Base-by-base conservation (phyloP, 768 basidiomycete species). In the Amanita rimosa region DNA sequence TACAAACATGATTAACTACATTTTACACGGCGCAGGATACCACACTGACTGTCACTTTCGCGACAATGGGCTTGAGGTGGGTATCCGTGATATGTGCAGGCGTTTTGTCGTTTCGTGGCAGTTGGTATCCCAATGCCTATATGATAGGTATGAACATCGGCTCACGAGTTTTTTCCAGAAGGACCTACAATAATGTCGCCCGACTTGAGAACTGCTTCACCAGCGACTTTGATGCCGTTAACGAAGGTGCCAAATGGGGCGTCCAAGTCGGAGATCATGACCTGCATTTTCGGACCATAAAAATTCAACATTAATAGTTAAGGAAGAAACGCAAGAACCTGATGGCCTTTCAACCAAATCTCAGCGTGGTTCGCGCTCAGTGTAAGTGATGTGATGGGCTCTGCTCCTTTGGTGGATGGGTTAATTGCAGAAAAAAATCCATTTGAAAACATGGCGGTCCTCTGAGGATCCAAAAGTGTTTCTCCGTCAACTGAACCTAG, bases 181-280 rank as follows among this genome's bases (percentile, higher is more conserved):
- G 46, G 37, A 64, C 69, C 49, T 50, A 76, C 75, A 52, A 77
- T 56, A 6, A 65, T 60, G 51, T 76, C 75, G 16, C 72, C 72
- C 7, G 62, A 55, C 46, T 64, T 66, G 21, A 76, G 58, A 4
- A 60, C 49, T 0, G 64, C 69, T 37, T 62, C 64, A 8, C 41
- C 48, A 16, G 60, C 61, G 52, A 75, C 64, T 52, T 63, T 65
- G 48, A 62, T 49, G 26, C 68, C 69, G 50, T 76, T 77, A 44
- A 77, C 61, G 53, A 63, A 72, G 27, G 75, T 77, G 9, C 75
- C 74, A 46, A 73, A 70, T 6, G 67, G 54, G 5, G 73, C 67
- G 14, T 68, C 65, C 38, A 72, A 63, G 56, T 77, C 75, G 34
- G 68, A 67, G 47, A 77, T 68, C 48, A 65, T 69, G 13, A 74